Conservation (phyloP, 2,329 filamentous ascomycete species). For the Penicillium verrucosum region DNA sequence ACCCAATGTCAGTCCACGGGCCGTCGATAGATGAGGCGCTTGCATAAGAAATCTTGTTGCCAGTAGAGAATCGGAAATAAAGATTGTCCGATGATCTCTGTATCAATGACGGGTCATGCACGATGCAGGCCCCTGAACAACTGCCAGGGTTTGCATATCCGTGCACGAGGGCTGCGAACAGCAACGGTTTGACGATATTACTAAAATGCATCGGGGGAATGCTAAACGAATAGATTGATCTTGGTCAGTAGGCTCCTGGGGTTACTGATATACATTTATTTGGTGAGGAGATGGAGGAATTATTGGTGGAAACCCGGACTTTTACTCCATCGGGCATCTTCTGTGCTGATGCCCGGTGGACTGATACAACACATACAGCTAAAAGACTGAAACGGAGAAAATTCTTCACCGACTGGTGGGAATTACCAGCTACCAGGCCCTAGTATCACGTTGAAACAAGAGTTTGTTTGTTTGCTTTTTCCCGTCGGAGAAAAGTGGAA, state of each 20-base stretch:
- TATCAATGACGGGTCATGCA: constrained; percentile 51
- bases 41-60: constrained; percentile 49
- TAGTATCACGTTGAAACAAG: too few species aligned
- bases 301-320: constrained; percentile 15
- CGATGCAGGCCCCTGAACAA: constrained; percentile 32
- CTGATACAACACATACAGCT: not conserved
- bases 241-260: not conserved
- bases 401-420: constrained; percentile 8
- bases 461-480: too few species aligned
- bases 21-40: constrained; percentile 48
- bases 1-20: constrained; percentile 51
- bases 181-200: not conserved
- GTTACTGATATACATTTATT: not conserved
- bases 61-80: constrained; percentile 55
- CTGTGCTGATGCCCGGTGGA: not conserved
- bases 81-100: constrained; percentile 46
- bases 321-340: not conserved
- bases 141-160: constrained; percentile 32
- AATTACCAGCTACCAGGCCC: not conserved
- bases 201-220: constrained; percentile 5
- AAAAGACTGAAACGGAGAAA: too few species aligned
- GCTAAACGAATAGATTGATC: not conserved
- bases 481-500: not conserved
- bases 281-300: not conserved
- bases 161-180: constrained; percentile 18